phyloP scores from a whole-genome alignment of 306 rosid species.

The Fagus crenata region DNA sequence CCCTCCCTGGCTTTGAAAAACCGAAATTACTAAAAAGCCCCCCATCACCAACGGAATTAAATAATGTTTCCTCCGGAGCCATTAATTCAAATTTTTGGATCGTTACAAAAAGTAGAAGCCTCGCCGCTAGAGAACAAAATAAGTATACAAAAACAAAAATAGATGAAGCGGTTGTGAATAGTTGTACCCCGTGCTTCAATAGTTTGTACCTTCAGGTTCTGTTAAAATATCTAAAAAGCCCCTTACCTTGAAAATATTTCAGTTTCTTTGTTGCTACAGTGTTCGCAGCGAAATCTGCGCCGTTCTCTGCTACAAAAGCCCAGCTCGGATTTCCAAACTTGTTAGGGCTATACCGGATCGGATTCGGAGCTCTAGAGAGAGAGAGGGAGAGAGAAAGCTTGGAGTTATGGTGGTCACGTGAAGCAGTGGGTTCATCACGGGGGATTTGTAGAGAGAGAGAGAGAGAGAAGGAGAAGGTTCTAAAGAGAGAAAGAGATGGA shows the following conservation, averaged over 20 bases:
- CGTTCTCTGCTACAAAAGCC: constrained; percentile 16
- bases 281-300: constrained; percentile 4
- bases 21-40: constrained; percentile 28
- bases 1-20: constrained; percentile 17
- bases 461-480: constrained; percentile 1
- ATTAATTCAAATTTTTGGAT: constrained; percentile 31
- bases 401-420: constrained; percentile 1
- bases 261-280: constrained; percentile 19
- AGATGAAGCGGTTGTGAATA: not conserved
- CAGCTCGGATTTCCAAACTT: constrained; percentile 21
- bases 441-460: constrained; percentile 4
- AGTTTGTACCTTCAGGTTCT: constrained; percentile 3
- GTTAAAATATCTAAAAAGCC: not conserved
- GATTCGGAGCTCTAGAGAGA: not conserved
- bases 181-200: constrained; percentile 4
- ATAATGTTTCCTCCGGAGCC: not conserved
- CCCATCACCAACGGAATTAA: too few relatives aligned
- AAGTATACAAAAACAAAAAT: not conserved
- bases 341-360: constrained; percentile 21
- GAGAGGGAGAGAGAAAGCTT: constrained; percentile 1
- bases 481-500: constrained; percentile 19
- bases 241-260: not conserved
- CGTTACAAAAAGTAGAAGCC: not conserved
- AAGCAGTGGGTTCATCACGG: not conserved
- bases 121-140: constrained; percentile 5